phyloP scores from a whole-genome alignment of 148 eudicot genomes.

The Pharnaceum exiguum region DNA sequence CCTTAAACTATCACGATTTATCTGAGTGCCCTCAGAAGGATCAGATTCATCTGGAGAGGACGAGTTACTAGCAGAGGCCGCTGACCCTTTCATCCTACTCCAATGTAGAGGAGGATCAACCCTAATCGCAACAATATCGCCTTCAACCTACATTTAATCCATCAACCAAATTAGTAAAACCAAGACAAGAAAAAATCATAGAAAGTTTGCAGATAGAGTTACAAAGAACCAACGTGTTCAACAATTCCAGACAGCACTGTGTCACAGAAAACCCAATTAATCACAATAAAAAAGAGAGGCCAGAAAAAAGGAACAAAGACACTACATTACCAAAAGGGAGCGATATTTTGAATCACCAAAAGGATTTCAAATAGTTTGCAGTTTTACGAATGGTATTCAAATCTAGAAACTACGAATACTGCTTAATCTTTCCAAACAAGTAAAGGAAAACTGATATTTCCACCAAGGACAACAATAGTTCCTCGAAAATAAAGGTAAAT shows the following conservation, averaged over 20 bases:
- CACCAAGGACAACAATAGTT: no score
- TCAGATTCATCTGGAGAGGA: constrained; percentile 23
- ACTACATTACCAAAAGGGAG: no score
- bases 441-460: no score
- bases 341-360: no score
- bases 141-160: constrained; percentile 59
- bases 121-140: constrained; percentile 74
- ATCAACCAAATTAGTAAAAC: background rate
- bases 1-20: constrained; percentile 26
- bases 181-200: background rate
- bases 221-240: background rate
- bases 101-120: constrained; percentile 63
- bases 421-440: no score
- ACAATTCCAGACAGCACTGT: background rate
- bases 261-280: no score
- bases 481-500: no score
- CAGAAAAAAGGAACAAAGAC: no score
- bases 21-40: constrained; percentile 18
- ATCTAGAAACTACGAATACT: no score
- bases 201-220: background rate
- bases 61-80: constrained; percentile 30
- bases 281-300: no score
- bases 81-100: constrained; percentile 80
- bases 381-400: no score
- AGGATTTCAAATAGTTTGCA: no score